Percentiles rank a stretch among this genome's conserved stretches.
phyloP scores from a whole-genome alignment of 768 basidiomycete species.

The Mrakia frigida region DNA sequence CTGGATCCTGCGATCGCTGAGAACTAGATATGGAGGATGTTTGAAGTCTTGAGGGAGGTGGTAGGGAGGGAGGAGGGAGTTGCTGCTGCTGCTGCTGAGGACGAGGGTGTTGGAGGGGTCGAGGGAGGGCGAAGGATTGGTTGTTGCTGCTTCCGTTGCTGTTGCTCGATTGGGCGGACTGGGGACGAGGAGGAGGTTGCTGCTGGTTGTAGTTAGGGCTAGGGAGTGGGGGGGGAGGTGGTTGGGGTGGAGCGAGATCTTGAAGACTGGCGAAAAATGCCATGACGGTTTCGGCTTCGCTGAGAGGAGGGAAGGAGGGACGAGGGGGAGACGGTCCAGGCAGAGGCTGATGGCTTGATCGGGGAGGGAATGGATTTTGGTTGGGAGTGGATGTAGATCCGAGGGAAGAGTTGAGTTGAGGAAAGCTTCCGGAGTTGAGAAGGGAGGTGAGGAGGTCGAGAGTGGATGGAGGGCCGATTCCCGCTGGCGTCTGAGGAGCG shows the following conservation, averaged over 20 bases:
- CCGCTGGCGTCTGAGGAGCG: not conserved
- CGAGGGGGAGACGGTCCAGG: not conserved
- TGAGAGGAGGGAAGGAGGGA: not conserved
- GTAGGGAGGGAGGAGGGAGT: not conserved
- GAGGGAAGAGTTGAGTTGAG: not conserved
- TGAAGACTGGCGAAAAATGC: not conserved
- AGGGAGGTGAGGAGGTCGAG: not conserved
- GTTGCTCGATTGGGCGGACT: not conserved
- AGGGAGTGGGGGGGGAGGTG: not conserved
- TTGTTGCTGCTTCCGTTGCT: not conserved
- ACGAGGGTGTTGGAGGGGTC: not conserved
- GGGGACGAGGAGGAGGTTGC: not conserved
- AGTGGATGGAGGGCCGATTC: not conserved
- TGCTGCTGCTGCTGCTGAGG: not conserved
- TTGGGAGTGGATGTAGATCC: not conserved
- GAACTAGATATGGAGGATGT: not conserved
- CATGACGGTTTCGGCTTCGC: not conserved
- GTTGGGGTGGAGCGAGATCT: not conserved
- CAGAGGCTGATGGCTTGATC: not conserved
- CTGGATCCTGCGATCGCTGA: not conserved
- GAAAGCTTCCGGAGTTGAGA: not conserved
- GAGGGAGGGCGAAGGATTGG: not conserved
- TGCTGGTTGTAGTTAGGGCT: not conserved
- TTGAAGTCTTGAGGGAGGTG: not conserved
- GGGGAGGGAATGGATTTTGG: not conserved